These are phyloP conservation scores for Boletus eberwhitei DNA, from an alignment of 768 basidiomycete genomes.

Conservation along the genomic window DNA sequence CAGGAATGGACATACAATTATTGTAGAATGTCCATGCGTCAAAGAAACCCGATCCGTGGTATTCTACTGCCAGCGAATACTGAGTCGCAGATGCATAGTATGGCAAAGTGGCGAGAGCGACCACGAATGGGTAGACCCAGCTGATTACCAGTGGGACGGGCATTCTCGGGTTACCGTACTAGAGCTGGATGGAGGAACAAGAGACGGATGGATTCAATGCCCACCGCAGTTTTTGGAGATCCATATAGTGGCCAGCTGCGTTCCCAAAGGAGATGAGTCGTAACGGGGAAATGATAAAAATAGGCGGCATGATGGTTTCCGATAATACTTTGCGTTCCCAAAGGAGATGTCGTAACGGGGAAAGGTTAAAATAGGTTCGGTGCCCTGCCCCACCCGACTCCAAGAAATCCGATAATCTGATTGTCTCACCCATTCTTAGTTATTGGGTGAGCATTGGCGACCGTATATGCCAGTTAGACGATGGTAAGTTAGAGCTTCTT, in stretches of 20 bases:
- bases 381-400: neutral
- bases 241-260: conserved; percentile 5
- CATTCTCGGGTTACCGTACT: conserved; percentile 5
- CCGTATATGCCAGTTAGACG: neutral
- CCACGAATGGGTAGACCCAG: conserved; percentile 4
- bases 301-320: no score
- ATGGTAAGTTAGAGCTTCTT: no score
- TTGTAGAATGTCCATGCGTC: conserved; percentile 66
- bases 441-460: neutral
- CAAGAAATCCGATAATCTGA: neutral
- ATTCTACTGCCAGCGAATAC: conserved; percentile 55
- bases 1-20: conserved; percentile 39
- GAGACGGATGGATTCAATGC: neutral
- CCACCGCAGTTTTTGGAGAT: neutral
- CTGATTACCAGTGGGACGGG: neutral
- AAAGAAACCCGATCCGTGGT: conserved; percentile 61
- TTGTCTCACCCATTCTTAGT: neutral
- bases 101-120: conserved; percentile 8
- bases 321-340: no score
- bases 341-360: neutral
- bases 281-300: neutral
- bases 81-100: conserved; percentile 27
- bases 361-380: neutral
- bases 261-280: neutral
- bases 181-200: neutral